These are phyloP conservation scores for Arachnopeziza araneosa DNA, from an alignment of 2,329 filamentous ascomycete species.

Conservation along the genomic window DNA sequence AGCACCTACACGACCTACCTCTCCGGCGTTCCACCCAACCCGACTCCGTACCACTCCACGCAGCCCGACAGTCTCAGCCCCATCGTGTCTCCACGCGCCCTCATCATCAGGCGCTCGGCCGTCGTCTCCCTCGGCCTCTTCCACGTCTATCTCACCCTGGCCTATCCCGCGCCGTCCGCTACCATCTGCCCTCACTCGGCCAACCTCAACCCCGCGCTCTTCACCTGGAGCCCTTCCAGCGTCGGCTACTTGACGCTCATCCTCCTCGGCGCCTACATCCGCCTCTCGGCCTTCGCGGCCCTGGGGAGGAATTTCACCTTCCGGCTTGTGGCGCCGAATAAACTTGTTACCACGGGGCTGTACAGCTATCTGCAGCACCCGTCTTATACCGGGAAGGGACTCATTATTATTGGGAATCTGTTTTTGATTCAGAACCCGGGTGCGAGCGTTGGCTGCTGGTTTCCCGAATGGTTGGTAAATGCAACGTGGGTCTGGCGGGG, in stretches of 20 bases:
- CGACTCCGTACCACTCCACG: not conserved
- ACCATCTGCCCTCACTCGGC: constrained; percentile 8
- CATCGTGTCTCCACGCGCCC: not conserved
- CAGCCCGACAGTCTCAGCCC: constrained; percentile 1
- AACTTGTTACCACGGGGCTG: constrained; percentile 71
- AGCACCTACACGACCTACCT: constrained; percentile 7
- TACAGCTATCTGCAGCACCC: constrained; percentile 76
- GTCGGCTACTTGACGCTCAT: constrained; percentile 18
- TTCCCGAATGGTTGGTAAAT: constrained; percentile 20
- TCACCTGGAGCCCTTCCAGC: constrained; percentile 25
- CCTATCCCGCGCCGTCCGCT: not conserved
- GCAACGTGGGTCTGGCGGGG: constrained; percentile 6
- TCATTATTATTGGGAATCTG: constrained; percentile 32
- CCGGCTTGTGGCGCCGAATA: constrained; percentile 47
- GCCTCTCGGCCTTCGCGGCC: constrained; percentile 36
- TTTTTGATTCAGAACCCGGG: constrained; percentile 35
- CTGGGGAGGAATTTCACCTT: constrained; percentile 51
- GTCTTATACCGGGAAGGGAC: constrained; percentile 55
- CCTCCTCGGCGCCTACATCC: constrained; percentile 23
- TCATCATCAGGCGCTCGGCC: constrained; percentile 2
- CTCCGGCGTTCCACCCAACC: constrained; percentile 9
- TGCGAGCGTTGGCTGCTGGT: constrained; percentile 36
- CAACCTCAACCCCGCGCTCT: constrained; percentile 12
- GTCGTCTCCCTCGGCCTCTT: constrained; percentile 1
- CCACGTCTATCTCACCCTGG: constrained; percentile 7